These are phyloP conservation scores for Kwoniella shivajii DNA, from an alignment of 1,284 basidiomycete species.

Conservation along the genomic window DNA sequence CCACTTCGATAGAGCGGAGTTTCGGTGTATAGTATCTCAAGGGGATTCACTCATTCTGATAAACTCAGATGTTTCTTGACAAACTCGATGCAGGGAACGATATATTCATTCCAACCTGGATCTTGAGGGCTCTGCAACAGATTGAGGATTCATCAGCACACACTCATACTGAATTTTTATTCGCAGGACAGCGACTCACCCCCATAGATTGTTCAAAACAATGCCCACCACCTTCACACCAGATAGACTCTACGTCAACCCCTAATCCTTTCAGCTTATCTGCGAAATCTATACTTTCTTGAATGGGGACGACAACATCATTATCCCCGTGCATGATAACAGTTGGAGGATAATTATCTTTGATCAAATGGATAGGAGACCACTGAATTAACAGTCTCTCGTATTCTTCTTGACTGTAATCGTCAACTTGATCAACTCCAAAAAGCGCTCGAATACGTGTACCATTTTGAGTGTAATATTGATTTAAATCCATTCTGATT, in stretches of 20 bases:
- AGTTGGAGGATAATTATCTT: slow-evolving; percentile 22
- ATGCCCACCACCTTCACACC: slow-evolving; percentile 19
- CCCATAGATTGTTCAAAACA: slow-evolving; percentile 24
- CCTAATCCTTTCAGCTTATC: slow-evolving; percentile 20
- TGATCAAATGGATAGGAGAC: neutral
- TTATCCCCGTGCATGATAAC: slow-evolving; percentile 25
- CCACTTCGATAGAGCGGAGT: no score
- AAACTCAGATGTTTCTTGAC: neutral
- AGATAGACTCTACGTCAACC: slow-evolving; percentile 13
- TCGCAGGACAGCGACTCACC: slow-evolving; percentile 3
- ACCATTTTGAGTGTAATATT: neutral
- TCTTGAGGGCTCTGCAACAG: slow-evolving; percentile 6
- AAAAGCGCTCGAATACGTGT: slow-evolving; percentile 16
- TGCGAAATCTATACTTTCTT: slow-evolving; percentile 17
- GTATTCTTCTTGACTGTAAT: neutral
- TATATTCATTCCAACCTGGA: slow-evolving; percentile 12
- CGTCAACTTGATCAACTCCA: slow-evolving; percentile 8
- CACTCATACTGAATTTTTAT: slow-evolving; percentile 25
- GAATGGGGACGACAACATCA: slow-evolving; percentile 18
- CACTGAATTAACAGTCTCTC: neutral
- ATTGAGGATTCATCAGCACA: neutral
- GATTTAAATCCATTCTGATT: slow-evolving; percentile 20
- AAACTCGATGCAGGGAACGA: slow-evolving; percentile 8
- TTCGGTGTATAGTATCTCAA: no score
- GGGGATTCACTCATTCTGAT: neutral